Evolutionary conservation across 768 basidiomycete genomes (phyloP).

Genomic region (Serendipita sp.): DNA sequence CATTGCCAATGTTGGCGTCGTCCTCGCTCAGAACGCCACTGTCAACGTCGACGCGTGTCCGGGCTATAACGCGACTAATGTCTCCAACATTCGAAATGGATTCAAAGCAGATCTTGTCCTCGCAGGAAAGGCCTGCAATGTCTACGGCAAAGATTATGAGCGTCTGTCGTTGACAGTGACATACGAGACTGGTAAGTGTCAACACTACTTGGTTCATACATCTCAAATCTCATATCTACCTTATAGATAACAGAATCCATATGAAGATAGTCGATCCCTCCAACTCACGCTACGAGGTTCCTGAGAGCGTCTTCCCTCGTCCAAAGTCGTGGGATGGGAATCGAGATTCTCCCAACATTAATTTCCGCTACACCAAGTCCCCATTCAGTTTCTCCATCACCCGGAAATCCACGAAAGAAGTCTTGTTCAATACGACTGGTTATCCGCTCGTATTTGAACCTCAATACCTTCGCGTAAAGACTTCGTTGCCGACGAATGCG

Average conservation of each 20-base stretch:
- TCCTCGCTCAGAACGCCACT: not conserved
- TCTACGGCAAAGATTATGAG: conserved; percentile 40
- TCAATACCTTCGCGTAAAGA: conserved; percentile 51
- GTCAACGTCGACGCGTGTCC: conserved; percentile 27
- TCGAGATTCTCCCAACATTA: not conserved
- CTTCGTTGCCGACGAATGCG: conserved; percentile 39
- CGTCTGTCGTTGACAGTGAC: conserved; percentile 34
- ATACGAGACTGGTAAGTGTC: conserved; percentile 39
- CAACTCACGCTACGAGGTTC: conserved; percentile 51
- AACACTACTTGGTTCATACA: not conserved
- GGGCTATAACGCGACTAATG: conserved; percentile 38
- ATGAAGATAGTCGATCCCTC: conserved; percentile 43
- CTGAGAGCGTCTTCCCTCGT: conserved; percentile 27
- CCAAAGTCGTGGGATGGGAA: not conserved
- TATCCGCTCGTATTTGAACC: conserved; percentile 67
- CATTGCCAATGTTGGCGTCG: not conserved
- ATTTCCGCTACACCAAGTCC: conserved; percentile 16
- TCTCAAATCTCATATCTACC: not conserved
- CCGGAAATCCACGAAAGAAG: conserved; percentile 12
- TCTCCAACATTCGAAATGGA: conserved; percentile 22
- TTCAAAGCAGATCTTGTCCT: conserved; percentile 39
- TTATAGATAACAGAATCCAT: conserved; percentile 39
- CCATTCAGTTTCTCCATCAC: conserved; percentile 21
- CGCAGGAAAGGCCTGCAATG: conserved; percentile 36
- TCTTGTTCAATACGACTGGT: conserved; percentile 22